Conservation (phyloP, 2,329 filamentous ascomycete genomes). For the Pseudogymnoascus sp. region DNA sequence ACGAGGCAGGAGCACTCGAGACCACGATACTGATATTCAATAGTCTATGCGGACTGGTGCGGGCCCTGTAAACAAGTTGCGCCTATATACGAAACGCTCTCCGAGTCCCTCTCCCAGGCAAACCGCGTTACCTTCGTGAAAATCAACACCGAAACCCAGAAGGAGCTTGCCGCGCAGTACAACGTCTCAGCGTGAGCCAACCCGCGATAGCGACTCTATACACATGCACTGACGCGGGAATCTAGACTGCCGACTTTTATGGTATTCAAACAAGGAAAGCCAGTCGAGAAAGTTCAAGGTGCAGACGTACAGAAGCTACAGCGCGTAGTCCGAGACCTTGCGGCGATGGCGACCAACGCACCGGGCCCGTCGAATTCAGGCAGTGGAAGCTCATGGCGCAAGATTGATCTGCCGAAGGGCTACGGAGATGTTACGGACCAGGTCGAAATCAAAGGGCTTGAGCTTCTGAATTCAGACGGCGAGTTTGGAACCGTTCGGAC, state of each 20-base stretch:
- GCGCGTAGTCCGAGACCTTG: conserved; percentile 62
- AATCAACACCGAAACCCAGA: conserved; percentile 73
- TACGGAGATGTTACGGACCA: conserved; percentile 79
- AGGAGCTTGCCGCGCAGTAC: conserved; percentile 67
- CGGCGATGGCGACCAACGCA: conserved; percentile 47
- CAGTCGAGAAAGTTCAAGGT: conserved; percentile 63
- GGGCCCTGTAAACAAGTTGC: conserved; percentile 77
- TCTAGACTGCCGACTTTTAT: conserved; percentile 78
- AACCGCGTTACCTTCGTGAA: conserved; percentile 77
- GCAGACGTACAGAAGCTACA: conserved; percentile 66
- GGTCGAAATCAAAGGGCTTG: conserved; percentile 71
- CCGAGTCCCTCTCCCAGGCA: conserved; percentile 61
- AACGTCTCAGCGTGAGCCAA: conserved; percentile 55
- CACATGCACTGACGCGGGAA: neutral
- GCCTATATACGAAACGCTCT: conserved; percentile 73
- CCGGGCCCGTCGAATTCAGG: conserved; percentile 35
- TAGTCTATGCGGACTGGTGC: conserved; percentile 87
- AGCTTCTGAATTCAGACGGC: conserved; percentile 80
- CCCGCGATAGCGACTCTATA: neutral
- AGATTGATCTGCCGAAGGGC: conserved; percentile 66
- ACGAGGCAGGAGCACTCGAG: conserved; percentile 4
- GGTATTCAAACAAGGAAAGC: conserved; percentile 67
- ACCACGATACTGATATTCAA: conserved; percentile 14
- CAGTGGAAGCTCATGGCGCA: conserved; percentile 57
- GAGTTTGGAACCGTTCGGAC: conserved; percentile 65